phyloP scores from a whole-genome alignment of 1,284 basidiomycete species.

The Pyrrhoderma lamaoense region DNA sequence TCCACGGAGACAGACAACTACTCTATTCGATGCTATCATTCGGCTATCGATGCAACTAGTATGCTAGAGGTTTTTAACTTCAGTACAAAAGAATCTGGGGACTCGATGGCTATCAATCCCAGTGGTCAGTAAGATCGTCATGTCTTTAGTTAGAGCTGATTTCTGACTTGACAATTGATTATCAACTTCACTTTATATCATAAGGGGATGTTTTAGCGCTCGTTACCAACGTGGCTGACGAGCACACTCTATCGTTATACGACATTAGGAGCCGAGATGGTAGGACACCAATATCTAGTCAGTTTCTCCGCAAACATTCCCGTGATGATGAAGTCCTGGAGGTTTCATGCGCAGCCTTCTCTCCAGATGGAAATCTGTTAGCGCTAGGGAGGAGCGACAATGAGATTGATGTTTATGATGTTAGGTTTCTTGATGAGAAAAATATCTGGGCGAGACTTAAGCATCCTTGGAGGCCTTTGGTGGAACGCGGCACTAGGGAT shows the following conservation, averaged over 20 bases:
- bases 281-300: constrained; percentile 45
- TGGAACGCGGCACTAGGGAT: constrained; percentile 20
- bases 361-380: constrained; percentile 53
- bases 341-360: constrained; percentile 45
- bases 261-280: constrained; percentile 36
- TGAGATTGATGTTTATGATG: constrained; percentile 52
- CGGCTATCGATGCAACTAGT: constrained; percentile 38
- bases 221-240: constrained; percentile 38
- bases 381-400: constrained; percentile 57
- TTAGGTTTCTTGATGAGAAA: constrained; percentile 41
- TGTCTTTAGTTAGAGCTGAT: no score
- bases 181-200: constrained; percentile 16
- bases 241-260: constrained; percentile 43
- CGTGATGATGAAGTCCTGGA: constrained; percentile 35
- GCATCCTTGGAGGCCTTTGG: background rate
- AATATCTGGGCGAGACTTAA: constrained; percentile 22
- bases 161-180: background rate
- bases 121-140: constrained; percentile 31
- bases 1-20: constrained; percentile 45
- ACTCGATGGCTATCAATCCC: constrained; percentile 40
- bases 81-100: constrained; percentile 44
- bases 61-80: constrained; percentile 30
- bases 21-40: constrained; percentile 39
- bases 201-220: constrained; percentile 36
- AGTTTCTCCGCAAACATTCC: constrained; percentile 31